Evolutionary conservation across 1,284 basidiomycete genomes (phyloP).

Genomic region (Ceratobasidium sp.): DNA sequence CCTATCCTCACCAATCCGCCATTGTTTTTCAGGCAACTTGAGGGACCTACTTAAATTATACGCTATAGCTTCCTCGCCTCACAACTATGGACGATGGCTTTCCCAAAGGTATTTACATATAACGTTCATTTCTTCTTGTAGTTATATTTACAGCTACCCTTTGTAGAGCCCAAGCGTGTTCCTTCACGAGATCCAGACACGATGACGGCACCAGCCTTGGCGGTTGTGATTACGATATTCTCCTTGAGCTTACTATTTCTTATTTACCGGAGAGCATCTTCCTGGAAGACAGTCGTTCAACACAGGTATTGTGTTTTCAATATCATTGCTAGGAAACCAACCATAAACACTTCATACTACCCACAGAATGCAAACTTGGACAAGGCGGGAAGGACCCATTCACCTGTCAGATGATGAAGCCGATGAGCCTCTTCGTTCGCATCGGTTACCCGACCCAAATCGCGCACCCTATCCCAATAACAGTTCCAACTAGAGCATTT

Average conservation of each 20-base stretch:
- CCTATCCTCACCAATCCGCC: no score
- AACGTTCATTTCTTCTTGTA: neutral
- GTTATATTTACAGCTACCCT: neutral
- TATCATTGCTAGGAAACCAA: neutral
- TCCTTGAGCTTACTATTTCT: constrained; percentile 33
- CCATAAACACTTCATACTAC: neutral
- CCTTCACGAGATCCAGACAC: constrained; percentile 27
- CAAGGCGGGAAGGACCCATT: constrained; percentile 35
- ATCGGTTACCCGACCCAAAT: neutral
- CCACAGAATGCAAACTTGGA: constrained; percentile 36
- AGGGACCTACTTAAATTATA: neutral
- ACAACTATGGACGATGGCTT: constrained; percentile 23
- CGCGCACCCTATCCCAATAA: no score
- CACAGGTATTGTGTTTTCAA: constrained; percentile 29
- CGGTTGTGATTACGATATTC: constrained; percentile 31
- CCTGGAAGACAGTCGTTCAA: constrained; percentile 38
- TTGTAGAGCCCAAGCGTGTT: constrained; percentile 29
- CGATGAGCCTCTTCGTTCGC: neutral
- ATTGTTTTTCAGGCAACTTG: no score
- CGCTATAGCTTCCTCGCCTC: neutral
- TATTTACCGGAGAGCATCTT: constrained; percentile 39
- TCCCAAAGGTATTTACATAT: constrained; percentile 1
- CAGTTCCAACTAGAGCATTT: no score
- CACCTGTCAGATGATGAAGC: constrained; percentile 39
- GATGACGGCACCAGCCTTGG: constrained; percentile 16